These are phyloP conservation scores for Pleurostoma richardsiae DNA, from an alignment of 2,329 filamentous ascomycete species.

Conservation along the genomic window DNA sequence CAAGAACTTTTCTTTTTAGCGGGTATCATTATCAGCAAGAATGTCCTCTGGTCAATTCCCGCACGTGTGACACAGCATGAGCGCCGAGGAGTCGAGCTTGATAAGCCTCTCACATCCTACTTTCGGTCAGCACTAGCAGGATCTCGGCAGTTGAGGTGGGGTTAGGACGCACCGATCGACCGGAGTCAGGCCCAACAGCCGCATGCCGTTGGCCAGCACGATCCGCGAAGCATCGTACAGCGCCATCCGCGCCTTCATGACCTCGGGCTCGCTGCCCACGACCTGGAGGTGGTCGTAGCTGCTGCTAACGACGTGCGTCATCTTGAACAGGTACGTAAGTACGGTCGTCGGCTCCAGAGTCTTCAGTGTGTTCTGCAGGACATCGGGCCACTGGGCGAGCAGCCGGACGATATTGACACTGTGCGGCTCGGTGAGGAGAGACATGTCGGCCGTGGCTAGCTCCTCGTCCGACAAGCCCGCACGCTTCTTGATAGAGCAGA, in stretches of 20 bases:
- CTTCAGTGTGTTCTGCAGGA: slow-evolving; percentile 77
- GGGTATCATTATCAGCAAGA: no score
- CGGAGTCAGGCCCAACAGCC: slow-evolving; percentile 69
- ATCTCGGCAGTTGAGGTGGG: no score
- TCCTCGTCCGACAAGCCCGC: slow-evolving; percentile 50
- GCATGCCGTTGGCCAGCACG: slow-evolving; percentile 80
- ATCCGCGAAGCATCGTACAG: slow-evolving; percentile 72
- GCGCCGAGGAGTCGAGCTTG: no score
- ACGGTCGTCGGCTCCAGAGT: slow-evolving; percentile 64
- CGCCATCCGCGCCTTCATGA: slow-evolving; percentile 69
- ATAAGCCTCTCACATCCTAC: no score
- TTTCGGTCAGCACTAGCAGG: no score
- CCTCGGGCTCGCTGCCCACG: slow-evolving; percentile 69
- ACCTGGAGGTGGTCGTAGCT: slow-evolving; percentile 81
- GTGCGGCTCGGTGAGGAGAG: slow-evolving; percentile 65
- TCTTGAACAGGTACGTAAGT: slow-evolving; percentile 70
- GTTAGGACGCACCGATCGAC: slow-evolving; percentile 50
- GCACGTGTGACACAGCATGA: no score
- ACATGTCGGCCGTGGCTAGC: slow-evolving; percentile 58
- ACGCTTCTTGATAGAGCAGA: slow-evolving; percentile 59
- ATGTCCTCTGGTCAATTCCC: no score
- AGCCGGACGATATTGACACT: slow-evolving; percentile 69
- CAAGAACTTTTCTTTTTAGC: no score
- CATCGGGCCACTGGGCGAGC: slow-evolving; percentile 81
- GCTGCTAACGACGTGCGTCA: slow-evolving; percentile 74